Conservation (phyloP, 2,329 filamentous ascomycete species). For the Tolypocladium album region DNA sequence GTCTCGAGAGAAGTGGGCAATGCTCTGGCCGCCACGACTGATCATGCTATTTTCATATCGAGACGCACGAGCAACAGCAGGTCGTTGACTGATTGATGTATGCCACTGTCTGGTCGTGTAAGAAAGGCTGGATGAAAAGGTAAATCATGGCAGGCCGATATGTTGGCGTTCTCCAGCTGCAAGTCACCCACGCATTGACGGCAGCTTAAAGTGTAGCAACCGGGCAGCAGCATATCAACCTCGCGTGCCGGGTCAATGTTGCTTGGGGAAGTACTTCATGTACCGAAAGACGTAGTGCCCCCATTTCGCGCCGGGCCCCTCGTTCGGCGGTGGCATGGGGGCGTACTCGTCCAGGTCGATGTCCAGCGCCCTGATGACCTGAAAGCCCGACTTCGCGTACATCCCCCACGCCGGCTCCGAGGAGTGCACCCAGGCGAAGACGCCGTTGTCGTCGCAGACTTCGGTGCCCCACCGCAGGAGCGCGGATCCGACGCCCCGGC, state of each 20-base stretch:
- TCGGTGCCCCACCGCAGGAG: conserved; percentile 20
- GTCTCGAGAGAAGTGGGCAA: not conserved
- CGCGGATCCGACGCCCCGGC: conserved; percentile 18
- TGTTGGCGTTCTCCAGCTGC: not conserved
- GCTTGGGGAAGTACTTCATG: conserved; percentile 15
- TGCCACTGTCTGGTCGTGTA: not conserved
- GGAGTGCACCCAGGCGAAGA: conserved; percentile 23
- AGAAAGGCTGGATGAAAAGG: not conserved
- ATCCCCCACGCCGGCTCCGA: conserved; percentile 18
- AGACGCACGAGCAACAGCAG: not conserved
- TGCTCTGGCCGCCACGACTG: not conserved
- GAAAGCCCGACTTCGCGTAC: conserved; percentile 19
- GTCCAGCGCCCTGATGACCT: conserved; percentile 15
- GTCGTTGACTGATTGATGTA: not conserved
- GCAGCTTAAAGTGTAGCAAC: not conserved
- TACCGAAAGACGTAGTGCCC: conserved; percentile 22
- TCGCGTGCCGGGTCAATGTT: not conserved
- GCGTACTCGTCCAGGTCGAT: conserved; percentile 21
- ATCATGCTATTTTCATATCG: not conserved
- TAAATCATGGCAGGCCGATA: not conserved
- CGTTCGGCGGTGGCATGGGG: conserved; percentile 10
- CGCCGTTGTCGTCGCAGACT: conserved; percentile 15
- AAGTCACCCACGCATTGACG: too few species aligned
- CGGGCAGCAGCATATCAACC: not conserved
- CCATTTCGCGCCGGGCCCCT: conserved; percentile 16